A percentile compares a stretch with the other conserved stretches of the same genome.
Evolutionary conservation across 768 basidiomycete genomes (phyloP).

Genomic region (Strobilomyces confusus): DNA sequence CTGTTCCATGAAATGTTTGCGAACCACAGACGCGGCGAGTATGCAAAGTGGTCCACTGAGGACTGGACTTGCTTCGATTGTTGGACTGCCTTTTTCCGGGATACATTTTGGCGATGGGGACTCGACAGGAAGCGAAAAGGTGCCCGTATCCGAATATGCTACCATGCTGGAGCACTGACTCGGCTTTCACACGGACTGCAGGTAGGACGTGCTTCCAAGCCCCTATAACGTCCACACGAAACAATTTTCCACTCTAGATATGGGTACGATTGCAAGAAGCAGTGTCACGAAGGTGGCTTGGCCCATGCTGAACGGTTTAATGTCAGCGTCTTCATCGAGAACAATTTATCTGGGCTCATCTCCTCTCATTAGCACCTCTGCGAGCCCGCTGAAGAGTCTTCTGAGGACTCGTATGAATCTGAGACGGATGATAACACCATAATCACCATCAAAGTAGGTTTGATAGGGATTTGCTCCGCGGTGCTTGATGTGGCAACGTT

Average conservation of each 20-base stretch:
- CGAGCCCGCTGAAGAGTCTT: neutral
- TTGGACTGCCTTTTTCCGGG: neutral
- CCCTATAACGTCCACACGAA: neutral
- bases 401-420: no score
- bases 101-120: constrained; percentile 5
- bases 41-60: constrained; percentile 1
- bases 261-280: constrained; percentile 2
- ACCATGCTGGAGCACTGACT: no score
- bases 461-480: no score
- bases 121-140: neutral
- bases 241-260: neutral
- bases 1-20: neutral
- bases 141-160: neutral
- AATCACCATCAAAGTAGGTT: neutral
- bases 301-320: constrained; percentile 3
- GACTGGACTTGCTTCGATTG: neutral
- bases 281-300: neutral
- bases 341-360: neutral
- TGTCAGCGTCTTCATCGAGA: neutral
- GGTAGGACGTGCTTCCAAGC: neutral
- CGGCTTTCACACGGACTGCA: constrained; percentile 1
- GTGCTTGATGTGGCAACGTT: no score
- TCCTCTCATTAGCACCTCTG: neutral
- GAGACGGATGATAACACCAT: no score
- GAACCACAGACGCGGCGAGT: neutral